Base-by-base conservation (phyloP, 768 basidiomycete genomes). In the Neoboletus subvelutipes region DNA sequence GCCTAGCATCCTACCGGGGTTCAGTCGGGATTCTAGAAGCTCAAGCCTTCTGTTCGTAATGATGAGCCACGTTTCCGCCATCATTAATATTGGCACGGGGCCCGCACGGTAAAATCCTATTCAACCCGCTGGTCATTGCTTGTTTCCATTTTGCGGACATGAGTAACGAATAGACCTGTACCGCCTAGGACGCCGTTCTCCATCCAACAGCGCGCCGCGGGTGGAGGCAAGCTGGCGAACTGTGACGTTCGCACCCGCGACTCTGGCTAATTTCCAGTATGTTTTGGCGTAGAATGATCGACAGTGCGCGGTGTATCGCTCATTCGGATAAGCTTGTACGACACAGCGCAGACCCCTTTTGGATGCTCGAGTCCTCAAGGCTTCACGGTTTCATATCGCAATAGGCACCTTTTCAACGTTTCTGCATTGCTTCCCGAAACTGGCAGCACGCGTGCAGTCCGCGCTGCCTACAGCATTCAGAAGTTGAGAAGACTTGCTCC, bases 401-500 rank as follows among this genome's bases (percentile, higher is more conserved):
- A n/a, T n/a, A n/a, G n/a, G n/a, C 33, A 26, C 40, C 40, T 41
- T 29, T 28, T 33, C 53, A 64, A 47, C 33, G 22, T 42, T 64
- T 9, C 17, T 42, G 40, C n/a, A 51, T 52, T 36, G 50, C 55
- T 47, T 55, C 51, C 13, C 36, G 41, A 48, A n/a, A 33, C 37
- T 31, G 37, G n/a, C 36, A 26, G 34, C 45, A 31, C 54, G 47
- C 43, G 45, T 52, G 45, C 31, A 52, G 43, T 31, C n/a, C 13
- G 39, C 45, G 29, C 45, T 37, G 37, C 33, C 15, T 52, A 62
- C 65, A 58, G 65, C 57, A 59, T 53, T 42, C 28, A 50, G 62
- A 67, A 67, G 40, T 46, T 29, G 28, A 67, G 66, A 67, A 69
- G 53, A 34, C 42, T 15, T 36, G 22, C 34, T 39, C 11, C 18